Percentiles rank a stretch among this genome's conserved stretches.
Evolutionary conservation across 148 eudicot species (phyloP).

Genomic region (Fagopyrum esculentum): DNA sequence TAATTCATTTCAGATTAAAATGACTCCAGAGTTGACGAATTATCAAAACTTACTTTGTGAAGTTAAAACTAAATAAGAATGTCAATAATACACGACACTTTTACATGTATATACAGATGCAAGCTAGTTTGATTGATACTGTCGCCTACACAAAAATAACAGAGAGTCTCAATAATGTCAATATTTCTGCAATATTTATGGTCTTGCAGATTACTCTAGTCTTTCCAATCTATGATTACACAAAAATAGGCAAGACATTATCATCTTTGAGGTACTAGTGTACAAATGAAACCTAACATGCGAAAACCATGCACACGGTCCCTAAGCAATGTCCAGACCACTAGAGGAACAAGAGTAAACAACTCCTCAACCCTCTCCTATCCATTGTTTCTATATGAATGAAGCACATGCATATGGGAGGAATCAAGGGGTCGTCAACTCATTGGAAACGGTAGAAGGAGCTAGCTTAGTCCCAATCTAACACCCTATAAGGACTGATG

Average conservation of each 20-base stretch:
- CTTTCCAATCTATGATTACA: neutral
- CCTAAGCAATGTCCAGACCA: neutral
- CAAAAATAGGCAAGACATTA: conserved; percentile 13
- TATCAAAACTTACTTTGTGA: neutral
- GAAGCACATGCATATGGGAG: conserved; percentile 1
- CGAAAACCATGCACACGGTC: neutral
- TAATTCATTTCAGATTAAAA: neutral
- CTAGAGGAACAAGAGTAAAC: neutral
- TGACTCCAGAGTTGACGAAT: neutral
- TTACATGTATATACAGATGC: neutral
- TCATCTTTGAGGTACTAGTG: neutral
- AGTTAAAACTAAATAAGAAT: neutral
- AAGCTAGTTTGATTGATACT: neutral
- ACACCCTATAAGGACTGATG: neutral
- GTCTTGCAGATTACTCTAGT: neutral
- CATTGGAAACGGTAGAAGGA: conserved; percentile 1
- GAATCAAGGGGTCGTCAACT: neutral
- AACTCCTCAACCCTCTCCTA: neutral
- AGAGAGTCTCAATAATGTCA: neutral
- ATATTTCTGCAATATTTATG: neutral
- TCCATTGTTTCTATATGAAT: neutral
- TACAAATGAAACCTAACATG: conserved; percentile 1
- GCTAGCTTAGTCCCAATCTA: neutral
- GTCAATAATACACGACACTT: neutral
- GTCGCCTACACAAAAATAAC: neutral